phyloP scores from a whole-genome alignment of 495 filamentous ascomycete genomes.

The Penicillium samsonianum region DNA sequence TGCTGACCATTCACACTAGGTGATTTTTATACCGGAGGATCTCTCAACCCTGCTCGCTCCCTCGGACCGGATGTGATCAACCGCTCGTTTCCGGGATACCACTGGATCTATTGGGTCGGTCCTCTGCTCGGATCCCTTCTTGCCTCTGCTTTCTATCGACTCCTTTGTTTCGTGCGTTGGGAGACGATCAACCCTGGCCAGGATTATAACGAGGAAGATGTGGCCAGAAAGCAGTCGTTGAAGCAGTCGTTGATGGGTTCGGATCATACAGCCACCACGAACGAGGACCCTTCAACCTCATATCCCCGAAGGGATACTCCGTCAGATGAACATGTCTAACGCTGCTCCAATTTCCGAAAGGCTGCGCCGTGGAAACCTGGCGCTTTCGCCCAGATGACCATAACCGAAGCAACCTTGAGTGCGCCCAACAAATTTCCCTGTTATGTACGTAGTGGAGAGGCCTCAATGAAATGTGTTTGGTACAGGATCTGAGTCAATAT shows the following conservation, averaged over 20 bases:
- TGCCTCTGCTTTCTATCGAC: slow-evolving; percentile 66
- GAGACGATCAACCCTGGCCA: slow-evolving; percentile 78
- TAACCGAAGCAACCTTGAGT: background rate
- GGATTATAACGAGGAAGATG: slow-evolving; percentile 52
- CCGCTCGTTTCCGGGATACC: slow-evolving; percentile 57
- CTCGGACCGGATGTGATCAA: slow-evolving; percentile 72
- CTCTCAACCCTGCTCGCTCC: slow-evolving; percentile 71
- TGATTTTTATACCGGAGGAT: slow-evolving; percentile 71
- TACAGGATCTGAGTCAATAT: background rate
- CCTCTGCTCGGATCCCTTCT: slow-evolving; percentile 65
- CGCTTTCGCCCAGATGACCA: slow-evolving; percentile 21
- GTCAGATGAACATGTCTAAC: slow-evolving; percentile 20
- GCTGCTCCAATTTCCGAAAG: background rate
- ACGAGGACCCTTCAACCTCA: background rate
- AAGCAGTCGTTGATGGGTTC: slow-evolving; percentile 15
- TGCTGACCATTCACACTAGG: slow-evolving; percentile 37
- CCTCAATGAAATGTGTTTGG: background rate
- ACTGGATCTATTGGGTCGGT: slow-evolving; percentile 66
- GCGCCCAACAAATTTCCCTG: no score
- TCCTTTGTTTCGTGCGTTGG: slow-evolving; percentile 70
- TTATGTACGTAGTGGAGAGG: background rate
- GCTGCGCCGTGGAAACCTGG: background rate
- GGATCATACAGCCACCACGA: slow-evolving; percentile 19
- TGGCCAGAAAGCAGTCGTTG: slow-evolving; percentile 15
- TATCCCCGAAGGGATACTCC: background rate